A percentile compares a stretch with the other conserved stretches of the same genome.
These are phyloP conservation scores for Rhynchospora breviuscula DNA, from an alignment of 176 grass and related monocot species.

Conservation along the genomic window DNA sequence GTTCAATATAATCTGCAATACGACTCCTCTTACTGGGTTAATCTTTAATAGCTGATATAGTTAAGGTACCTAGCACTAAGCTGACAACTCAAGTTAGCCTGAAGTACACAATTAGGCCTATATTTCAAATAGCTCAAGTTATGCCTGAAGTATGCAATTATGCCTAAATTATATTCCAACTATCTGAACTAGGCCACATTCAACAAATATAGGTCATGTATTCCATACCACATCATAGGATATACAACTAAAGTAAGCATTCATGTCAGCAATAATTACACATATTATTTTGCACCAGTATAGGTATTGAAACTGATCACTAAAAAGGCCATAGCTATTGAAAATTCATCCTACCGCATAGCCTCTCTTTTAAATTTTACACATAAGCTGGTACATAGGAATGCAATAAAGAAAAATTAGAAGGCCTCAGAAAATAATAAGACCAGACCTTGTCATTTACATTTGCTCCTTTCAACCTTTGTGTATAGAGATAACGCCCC, in stretches of 20 bases:
- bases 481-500: slow-evolving; percentile 50
- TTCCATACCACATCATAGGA: background rate
- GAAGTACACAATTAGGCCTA: background rate
- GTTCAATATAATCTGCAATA: slow-evolving; percentile 82
- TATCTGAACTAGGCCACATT: background rate
- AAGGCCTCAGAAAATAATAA: background rate
- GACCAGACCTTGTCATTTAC: slow-evolving; percentile 44
- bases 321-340: background rate
- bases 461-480: slow-evolving; percentile 78
- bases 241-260: background rate
- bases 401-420: background rate
- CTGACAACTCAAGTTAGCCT: background rate
- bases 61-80: background rate
- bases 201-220: background rate
- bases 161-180: background rate
- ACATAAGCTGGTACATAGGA: background rate
- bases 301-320: background rate
- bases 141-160: background rate
- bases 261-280: background rate
- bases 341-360: background rate
- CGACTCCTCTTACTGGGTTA: slow-evolving; percentile 8
- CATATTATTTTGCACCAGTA: background rate
- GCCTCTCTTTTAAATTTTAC: background rate
- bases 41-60: background rate
- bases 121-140: background rate